Evolutionary conservation across 2,329 filamentous ascomycete species (phyloP), one percentile per base, ranked within the genome.

Genomic region (Xylariaceae sp.): DNA sequence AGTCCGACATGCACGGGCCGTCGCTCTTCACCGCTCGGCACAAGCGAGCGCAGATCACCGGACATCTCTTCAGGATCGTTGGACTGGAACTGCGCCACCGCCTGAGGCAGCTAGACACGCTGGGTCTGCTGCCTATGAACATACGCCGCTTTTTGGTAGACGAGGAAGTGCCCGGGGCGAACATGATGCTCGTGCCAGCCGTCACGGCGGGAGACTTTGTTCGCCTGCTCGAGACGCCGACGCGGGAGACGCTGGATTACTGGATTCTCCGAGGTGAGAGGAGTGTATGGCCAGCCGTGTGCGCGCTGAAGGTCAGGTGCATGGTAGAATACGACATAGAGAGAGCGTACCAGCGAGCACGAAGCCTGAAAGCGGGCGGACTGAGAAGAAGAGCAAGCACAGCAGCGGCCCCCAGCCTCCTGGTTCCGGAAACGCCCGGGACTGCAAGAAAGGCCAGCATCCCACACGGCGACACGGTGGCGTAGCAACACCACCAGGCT

Each of bases 201-300:
- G 68, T 95, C 3, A 76, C 75, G 4, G 64, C 78, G 1, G 59
- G 65, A 1, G 89, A 95, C 58, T 87, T 94, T 53, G 63, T 80
- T 26, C 74, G 81, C 21, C 63, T 95, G 21, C 70, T 95, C n/a
- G 83, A 93, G 56, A 85, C 83, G 19, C 88, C 88, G 1, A 90
- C 82, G 0, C 69, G 75, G 32, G 76, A 81, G 38, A 80, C 77
- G 7, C 64, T 95, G 3, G 77, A 86, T 37, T 83, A 90, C 47
- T 95, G 89, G 90, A 88, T 93, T 34, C 59, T 79, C 19, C 72
- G 82, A 35, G 90, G 90, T 2, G 90, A 96, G 60, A 67, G 80
- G 41, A 89, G 84, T 45, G 87, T 94, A 0, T 96, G 90, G 89
- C 90, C 89, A 1, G 85, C 87, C 2, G 77, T 94, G 3, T 80